Evolutionary conservation across 2,329 filamentous ascomycete genomes (phyloP).

Genomic region (Massarina eburnea): DNA sequence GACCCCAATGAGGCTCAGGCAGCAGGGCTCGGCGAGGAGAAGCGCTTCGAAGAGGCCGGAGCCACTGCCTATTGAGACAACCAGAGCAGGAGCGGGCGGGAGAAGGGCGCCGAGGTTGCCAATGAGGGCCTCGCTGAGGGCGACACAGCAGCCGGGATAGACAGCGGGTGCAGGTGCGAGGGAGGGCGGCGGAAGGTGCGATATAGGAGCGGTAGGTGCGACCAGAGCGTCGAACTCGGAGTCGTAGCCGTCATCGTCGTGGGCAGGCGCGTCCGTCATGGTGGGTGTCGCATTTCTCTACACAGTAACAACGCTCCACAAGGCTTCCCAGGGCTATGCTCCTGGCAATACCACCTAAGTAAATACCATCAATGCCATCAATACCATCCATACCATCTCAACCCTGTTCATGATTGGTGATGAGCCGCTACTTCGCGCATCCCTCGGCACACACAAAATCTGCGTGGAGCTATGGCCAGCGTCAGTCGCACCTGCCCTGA

Average conservation of each 20-base stretch:
- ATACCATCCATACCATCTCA: too few species aligned
- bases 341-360: too few species aligned
- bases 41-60: constrained; percentile 54
- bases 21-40: constrained; percentile 25
- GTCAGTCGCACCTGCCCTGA: neutral
- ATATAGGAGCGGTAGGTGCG: neutral
- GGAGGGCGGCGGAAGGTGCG: constrained; percentile 11
- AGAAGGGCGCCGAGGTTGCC: constrained; percentile 25
- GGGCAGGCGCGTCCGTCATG: neutral
- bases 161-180: constrained; percentile 21
- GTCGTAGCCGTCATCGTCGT: constrained; percentile 5
- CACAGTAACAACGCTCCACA: too few species aligned
- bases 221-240: constrained; percentile 4
- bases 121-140: constrained; percentile 36
- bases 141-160: constrained; percentile 41
- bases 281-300: too few species aligned
- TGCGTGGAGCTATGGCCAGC: constrained; percentile 20
- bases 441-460: neutral
- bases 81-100: constrained; percentile 20
- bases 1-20: constrained; percentile 47
- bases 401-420: too few species aligned
- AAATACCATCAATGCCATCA: too few species aligned
- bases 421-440: too few species aligned
- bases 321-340: too few species aligned
- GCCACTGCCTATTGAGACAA: constrained; percentile 54